Conservation (phyloP, 1,284 basidiomycete species). For the Ustilago xerochloae region DNA sequence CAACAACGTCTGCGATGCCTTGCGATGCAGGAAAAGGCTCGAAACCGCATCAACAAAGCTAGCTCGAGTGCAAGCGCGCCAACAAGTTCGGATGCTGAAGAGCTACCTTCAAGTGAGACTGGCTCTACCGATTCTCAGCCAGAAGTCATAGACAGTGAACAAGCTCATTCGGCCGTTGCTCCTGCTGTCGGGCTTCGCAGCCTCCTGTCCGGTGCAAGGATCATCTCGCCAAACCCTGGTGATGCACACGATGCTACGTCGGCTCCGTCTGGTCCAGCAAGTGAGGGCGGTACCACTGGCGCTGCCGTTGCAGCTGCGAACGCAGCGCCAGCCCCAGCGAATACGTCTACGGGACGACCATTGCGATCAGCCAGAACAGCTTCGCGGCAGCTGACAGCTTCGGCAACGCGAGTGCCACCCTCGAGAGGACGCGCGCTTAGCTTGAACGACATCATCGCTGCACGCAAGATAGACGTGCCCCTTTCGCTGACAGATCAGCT, state of each 20-base stretch:
- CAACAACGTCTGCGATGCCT: constrained; percentile 44
- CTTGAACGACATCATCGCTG: constrained; percentile 47
- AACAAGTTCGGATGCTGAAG: constrained; percentile 28
- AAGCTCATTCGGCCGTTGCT: not conserved
- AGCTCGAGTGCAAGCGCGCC: constrained; percentile 7
- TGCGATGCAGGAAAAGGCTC: constrained; percentile 46
- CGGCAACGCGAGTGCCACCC: constrained; percentile 31
- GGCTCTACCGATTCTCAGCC: constrained; percentile 2
- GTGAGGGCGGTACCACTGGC: not conserved
- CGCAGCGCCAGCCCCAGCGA: not conserved
- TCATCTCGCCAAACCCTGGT: constrained; percentile 2
- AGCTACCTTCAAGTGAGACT: constrained; percentile 11
- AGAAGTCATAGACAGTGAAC: not conserved
- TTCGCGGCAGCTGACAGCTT: constrained; percentile 25
- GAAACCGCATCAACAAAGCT: constrained; percentile 21
- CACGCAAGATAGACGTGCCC: constrained; percentile 46
- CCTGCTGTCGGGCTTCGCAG: not conserved
- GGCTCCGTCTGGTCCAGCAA: not conserved
- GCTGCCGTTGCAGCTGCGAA: not conserved
- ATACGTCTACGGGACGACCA: constrained; percentile 24
- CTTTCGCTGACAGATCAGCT: constrained; percentile 44
- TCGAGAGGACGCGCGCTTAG: constrained; percentile 40
- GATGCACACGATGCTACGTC: constrained; percentile 7
- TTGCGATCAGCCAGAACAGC: constrained; percentile 28
- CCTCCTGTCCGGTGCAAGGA: constrained; percentile 2